Evolutionary conservation across 2,329 filamentous ascomycete species (phyloP).

Genomic region (Monosporascus sp.): DNA sequence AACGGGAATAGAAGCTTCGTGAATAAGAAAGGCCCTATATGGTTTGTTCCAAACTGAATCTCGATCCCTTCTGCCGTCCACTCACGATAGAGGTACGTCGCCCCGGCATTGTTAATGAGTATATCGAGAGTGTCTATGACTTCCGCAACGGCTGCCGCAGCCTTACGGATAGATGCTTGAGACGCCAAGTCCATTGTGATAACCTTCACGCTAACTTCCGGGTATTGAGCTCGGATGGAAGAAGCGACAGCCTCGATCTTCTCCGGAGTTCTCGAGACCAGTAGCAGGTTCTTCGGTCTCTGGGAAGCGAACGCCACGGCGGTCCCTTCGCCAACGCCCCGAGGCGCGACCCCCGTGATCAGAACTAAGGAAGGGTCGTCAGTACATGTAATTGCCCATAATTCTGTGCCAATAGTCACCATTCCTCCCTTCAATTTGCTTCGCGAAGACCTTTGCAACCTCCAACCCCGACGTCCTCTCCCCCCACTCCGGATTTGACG

Average conservation of each 20-base stretch:
- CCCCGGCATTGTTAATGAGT: slow-evolving; percentile 38
- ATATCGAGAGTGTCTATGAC: slow-evolving; percentile 31
- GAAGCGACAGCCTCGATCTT: slow-evolving; percentile 36
- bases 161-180: slow-evolving; percentile 30
- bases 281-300: slow-evolving; percentile 33
- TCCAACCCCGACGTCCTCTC: slow-evolving; percentile 28
- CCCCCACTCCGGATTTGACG: slow-evolving; percentile 23
- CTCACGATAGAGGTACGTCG: slow-evolving; percentile 30
- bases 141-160: slow-evolving; percentile 28
- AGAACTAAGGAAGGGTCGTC: slow-evolving; percentile 23
- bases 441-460: slow-evolving; percentile 25
- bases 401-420: slow-evolving; percentile 14
- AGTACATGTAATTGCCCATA: slow-evolving; percentile 12
- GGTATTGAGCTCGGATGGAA: slow-evolving; percentile 29
- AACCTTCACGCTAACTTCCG: slow-evolving; percentile 28
- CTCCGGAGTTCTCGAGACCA: slow-evolving; percentile 37
- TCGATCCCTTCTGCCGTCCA: slow-evolving; percentile 38
- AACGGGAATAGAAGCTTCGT: slow-evolving; percentile 32
- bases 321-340: slow-evolving; percentile 35
- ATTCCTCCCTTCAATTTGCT: slow-evolving; percentile 19
- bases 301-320: slow-evolving; percentile 40
- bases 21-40: slow-evolving; percentile 33
- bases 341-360: slow-evolving; percentile 37
- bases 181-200: slow-evolving; percentile 33
- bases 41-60: slow-evolving; percentile 36